Base-by-base conservation (phyloP, 257 asterid species). In the Hygrophila difformis region DNA sequence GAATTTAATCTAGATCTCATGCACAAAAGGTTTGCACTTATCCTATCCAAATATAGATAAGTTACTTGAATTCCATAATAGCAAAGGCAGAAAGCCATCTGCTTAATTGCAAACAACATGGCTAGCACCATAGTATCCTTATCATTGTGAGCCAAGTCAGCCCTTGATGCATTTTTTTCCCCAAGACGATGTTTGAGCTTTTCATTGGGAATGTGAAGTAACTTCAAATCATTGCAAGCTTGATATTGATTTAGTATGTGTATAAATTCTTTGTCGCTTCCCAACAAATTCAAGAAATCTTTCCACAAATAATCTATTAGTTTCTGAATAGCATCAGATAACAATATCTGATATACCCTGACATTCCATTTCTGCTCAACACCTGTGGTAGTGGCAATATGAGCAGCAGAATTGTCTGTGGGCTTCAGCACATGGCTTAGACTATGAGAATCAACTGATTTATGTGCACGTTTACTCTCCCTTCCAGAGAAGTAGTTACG, bases 41-140 rank as follows among this genome's bases (percentile, higher is more conserved):
- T 61, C 54, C 65, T 75, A 33, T 67, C 65, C 24, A 70, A 40
- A 47, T 75, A 79, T 38, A 75, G 68, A 49, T 75, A 71, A 49
- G 77, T 33, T 19, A 73, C 49, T 62, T 75, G 77, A 49, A 79
- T 46, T 40, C 81, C 89, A 62, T 75, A 79, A 72, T 66, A 69
- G 62, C 81, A 75, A 28, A 75, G 72, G 68, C 73, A 79, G 77
- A 72, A 75, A 60, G 78, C 74, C 78, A 76, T 75, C 69, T 75
- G 82, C 46, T 79, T 79, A 51, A 79, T 69, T 31, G 84, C 77
- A 56, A 57, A 56, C 39, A 79, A 65, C 57, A 67, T 55, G 53
- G 60, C 64, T 56, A 68, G 31, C 36, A 61, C 61, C 60, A 56
- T 44, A 18, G 46, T 51, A 40, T 46, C 61, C 12, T 69, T 72